These are phyloP conservation scores for Penicillium desertorum DNA, from an alignment of 495 filamentous ascomycete species.

Conservation along the genomic window DNA sequence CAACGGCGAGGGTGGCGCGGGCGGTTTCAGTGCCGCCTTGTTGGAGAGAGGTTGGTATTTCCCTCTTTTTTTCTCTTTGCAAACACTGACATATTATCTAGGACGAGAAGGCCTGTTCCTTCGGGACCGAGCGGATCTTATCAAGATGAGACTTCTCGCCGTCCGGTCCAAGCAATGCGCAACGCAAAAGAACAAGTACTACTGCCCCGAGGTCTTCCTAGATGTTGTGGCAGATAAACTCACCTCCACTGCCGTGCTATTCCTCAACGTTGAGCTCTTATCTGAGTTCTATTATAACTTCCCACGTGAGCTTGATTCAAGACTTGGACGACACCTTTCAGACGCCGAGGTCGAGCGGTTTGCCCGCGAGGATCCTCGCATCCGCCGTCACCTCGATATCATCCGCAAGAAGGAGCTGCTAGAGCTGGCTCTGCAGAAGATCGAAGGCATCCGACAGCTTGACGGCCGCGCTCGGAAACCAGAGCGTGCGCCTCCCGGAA, in stretches of 20 bases:
- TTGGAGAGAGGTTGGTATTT: conserved; percentile 67
- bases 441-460: conserved; percentile 79
- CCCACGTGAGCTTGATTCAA: conserved; percentile 83
- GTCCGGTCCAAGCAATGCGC: conserved; percentile 86
- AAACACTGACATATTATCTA: conserved; percentile 37
- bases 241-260: conserved; percentile 89
- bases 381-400: conserved; percentile 84
- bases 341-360: conserved; percentile 82
- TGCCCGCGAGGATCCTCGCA: conserved; percentile 86
- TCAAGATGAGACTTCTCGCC: conserved; percentile 85
- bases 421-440: conserved; percentile 89
- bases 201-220: conserved; percentile 95
- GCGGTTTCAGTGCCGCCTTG: conserved; percentile 84
- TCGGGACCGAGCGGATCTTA: conserved; percentile 80
- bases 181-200: conserved; percentile 81
- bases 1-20: conserved; percentile 78
- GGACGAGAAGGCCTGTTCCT: conserved; percentile 92
- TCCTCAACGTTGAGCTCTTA: conserved; percentile 95
- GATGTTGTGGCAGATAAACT: conserved; percentile 96
- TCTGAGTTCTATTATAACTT: conserved; percentile 98
- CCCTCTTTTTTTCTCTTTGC: background rate
- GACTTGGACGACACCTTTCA: conserved; percentile 79
- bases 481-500: conserved; percentile 31
- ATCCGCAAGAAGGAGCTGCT: conserved; percentile 89
- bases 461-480: conserved; percentile 51